Base-by-base conservation (phyloP, 495 filamentous ascomycete genomes). In the Schizothecium vesticola region DNA sequence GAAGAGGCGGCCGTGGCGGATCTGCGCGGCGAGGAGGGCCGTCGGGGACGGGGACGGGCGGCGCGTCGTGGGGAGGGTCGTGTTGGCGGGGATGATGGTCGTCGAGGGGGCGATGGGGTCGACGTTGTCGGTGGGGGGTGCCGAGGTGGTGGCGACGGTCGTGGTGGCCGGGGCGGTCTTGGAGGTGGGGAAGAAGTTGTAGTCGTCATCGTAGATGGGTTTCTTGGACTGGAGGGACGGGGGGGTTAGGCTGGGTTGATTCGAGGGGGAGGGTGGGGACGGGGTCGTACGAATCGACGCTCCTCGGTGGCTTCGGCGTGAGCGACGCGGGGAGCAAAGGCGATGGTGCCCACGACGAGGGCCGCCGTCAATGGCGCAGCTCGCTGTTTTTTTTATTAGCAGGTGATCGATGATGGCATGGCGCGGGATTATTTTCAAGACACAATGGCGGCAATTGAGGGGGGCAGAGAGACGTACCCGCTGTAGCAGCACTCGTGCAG, bases 181-280 rank as follows among this genome's bases (percentile, higher is more conserved):
- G 0, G 78, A 51, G 70, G 73, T 78, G 66, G 72, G 82, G 75
- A 71, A 79, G 80, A 69, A 74, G 73, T 83, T 76, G 77, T 85
- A 83, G 79, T 92, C 87, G 78, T 94, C 88, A 76, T 94, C 91
- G 85, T 96, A 97, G 81, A 97, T 95, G 62, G 93, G 87, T 83
- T 96, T 96, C 73, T 88, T 90, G 76, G 84, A 72, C 79, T 82
- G 73, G 29, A 70, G 60, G 56, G 6, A n/a, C 8, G 62, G 43
- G 13, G 10, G 28, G 33, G 68, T 70, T 65, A 65, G 67, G 31
- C 19, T 11, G 33, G n/a, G 36, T 23, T 28, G 16, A 56, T 19
- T 9, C 22, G 51, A 56, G 57, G 60, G 16, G 13, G 51, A n/a
- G 11, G 58, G 19, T 59, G 67, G 8, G 29, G n/a, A 19, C 43